phyloP scores from a whole-genome alignment of 163 green algal genomes.

The Chloromonas sp. region DNA sequence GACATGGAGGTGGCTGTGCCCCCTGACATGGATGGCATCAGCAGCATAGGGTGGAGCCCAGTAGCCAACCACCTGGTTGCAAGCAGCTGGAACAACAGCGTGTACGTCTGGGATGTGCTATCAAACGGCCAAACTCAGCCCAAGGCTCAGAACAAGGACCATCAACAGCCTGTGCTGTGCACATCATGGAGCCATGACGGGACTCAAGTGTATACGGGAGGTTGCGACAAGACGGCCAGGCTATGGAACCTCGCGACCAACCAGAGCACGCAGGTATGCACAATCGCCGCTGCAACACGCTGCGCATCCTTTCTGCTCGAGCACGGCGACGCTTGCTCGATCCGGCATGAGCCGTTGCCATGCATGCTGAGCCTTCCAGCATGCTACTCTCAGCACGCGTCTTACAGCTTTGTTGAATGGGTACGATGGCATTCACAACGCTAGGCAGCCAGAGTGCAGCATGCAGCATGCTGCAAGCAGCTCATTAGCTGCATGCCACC shows the following conservation, averaged over 20 bases:
- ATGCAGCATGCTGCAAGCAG: not conserved
- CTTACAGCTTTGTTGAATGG: no score
- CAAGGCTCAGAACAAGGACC: conserved; percentile 73
- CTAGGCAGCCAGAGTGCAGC: not conserved
- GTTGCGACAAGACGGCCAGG: conserved; percentile 87
- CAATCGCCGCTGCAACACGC: not conserved
- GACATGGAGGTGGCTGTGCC: conserved; percentile 65
- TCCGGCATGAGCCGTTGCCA: not conserved
- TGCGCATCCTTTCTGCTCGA: not conserved
- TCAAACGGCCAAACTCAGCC: conserved; percentile 61
- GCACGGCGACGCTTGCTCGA: not conserved
- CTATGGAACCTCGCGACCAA: conserved; percentile 89
- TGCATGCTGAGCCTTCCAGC: not conserved
- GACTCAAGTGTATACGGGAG: conserved; percentile 48
- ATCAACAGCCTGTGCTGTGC: conserved; percentile 79
- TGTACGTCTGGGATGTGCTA: conserved; percentile 86
- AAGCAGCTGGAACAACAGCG: conserved; percentile 88
- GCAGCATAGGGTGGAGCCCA: conserved; percentile 79
- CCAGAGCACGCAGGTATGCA: conserved; percentile 52
- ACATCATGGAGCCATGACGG: conserved; percentile 81
- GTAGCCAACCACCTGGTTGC: conserved; percentile 80
- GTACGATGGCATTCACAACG: no score
- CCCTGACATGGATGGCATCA: conserved; percentile 73
- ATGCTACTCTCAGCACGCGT: no score
- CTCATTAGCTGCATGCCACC: not conserved